Percentiles rank a stretch among this genome's conserved stretches.
phyloP scores from a whole-genome alignment of 176 grass and related monocot species.

The Hyparrhenia diplandra region DNA sequence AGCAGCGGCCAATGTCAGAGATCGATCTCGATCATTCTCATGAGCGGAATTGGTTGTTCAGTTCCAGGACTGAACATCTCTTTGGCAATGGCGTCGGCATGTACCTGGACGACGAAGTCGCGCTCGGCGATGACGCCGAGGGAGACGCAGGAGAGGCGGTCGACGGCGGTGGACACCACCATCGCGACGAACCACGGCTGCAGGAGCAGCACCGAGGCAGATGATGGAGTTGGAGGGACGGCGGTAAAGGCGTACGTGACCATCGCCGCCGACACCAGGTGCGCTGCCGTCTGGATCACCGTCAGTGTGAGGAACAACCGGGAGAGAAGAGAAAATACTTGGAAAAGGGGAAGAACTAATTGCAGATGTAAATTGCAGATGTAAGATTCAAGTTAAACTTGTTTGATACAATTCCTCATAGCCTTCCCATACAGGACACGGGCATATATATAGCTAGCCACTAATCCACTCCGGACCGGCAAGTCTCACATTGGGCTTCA shows the following conservation, averaged over 20 bases:
- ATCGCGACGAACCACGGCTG: conserved; percentile 55
- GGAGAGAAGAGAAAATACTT: too few relatives aligned
- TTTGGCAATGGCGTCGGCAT: too few relatives aligned
- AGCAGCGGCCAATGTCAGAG: background rate
- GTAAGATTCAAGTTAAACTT: too few relatives aligned
- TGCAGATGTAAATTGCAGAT: too few relatives aligned
- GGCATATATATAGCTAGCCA: too few relatives aligned
- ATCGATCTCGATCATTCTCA: background rate
- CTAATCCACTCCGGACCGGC: too few relatives aligned
- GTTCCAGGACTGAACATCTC: background rate
- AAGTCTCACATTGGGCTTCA: too few relatives aligned
- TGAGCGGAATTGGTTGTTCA: too few relatives aligned
- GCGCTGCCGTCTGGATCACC: conserved; percentile 44
- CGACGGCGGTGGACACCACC: conserved; percentile 42
- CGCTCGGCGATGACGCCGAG: conserved; percentile 49
- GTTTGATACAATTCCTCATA: too few relatives aligned
- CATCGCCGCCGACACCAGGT: conserved; percentile 45
- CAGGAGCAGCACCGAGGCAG: conserved; percentile 24
- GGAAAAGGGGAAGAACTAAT: too few relatives aligned
- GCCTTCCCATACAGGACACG: too few relatives aligned
- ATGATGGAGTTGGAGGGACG: background rate
- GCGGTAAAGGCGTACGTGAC: conserved; percentile 44
- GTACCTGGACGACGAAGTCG: conserved; percentile 44
- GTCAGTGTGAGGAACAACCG: too few relatives aligned
- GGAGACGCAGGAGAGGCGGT: conserved; percentile 47